Evolutionary conservation across 192 early-diverging fungal species (phyloP), one percentile per base, ranked within the genome.

Genomic region (Podila horticola): DNA sequence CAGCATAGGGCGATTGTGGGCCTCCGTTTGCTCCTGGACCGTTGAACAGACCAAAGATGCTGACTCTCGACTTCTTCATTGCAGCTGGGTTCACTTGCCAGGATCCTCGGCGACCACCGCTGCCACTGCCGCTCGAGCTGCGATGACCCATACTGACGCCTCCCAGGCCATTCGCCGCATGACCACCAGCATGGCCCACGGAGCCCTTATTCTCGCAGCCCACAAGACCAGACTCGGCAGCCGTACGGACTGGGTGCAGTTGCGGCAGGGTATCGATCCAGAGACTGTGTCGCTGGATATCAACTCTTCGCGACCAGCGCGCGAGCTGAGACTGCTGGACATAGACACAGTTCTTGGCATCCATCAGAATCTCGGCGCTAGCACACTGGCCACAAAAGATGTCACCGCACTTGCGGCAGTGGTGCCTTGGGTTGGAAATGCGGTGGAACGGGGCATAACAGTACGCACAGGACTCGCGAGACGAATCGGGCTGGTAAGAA

Each of bases 331-430:
- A 81, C 57, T 81, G 77, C 15, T 81, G 77, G 0, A 81, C 77
- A 66, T 73, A 81, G 31, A 81, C 77, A 49, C 77, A 81, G 77
- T 81, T 81, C 49, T 73, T 81, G 55, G 77, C 77, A 36, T 81
- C 77, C 77, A 81, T 81, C 36, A 81, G 29, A 20, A 81, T 81
- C 67, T 81, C 77, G 12, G 77, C 77, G 55, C 71, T 81, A 0
- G 77, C 77, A 29, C 77, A 81, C 48, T 81, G 67, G 31, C 70
- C 71, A 55, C 77, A 81, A 69, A 81, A 81, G 2, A 81, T 41
- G 26, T 81, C 77, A 5, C 77, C 77, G 8, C 77, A 81, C 59
- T 81, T 81, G 11, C 77, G 66, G 28, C 77, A 81, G 49, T 81
- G 77, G 58, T 81, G 77, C 5, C 71, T 60, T 22, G 77, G 77